Percentiles rank a stretch among this genome's conserved stretches.
These are phyloP conservation scores for Trifolium repens DNA, from an alignment of 306 rosid species.

Conservation along the genomic window DNA sequence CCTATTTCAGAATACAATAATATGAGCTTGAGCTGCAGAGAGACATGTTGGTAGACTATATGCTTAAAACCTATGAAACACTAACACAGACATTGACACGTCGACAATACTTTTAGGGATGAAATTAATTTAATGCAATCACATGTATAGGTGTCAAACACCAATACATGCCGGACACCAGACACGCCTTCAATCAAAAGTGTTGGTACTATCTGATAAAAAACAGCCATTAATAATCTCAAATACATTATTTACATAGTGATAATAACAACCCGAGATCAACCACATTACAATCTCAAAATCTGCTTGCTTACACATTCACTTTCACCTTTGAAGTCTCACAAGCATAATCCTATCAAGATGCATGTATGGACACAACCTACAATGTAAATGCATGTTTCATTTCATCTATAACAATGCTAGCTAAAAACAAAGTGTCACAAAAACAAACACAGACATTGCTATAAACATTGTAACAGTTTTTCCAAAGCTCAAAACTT, in stretches of 20 bases:
- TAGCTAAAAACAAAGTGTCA: conserved; percentile 1
- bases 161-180: neutral
- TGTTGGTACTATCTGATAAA: neutral
- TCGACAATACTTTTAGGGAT: neutral
- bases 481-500: conserved; percentile 11
- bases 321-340: neutral
- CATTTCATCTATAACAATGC: neutral
- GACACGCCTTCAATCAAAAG: neutral
- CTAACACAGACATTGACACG: neutral
- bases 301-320: neutral
- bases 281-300: conserved; percentile 19
- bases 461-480: neutral
- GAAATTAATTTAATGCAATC: neutral
- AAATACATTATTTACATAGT: neutral
- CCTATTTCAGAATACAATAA: conserved; percentile 12
- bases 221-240: too few species aligned
- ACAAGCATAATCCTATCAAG: neutral
- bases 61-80: neutral
- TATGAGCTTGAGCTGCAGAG: neutral
- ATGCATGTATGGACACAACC: conserved; percentile 4
- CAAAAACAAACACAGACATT: neutral
- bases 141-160: neutral
- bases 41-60: neutral
- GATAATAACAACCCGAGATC: neutral
- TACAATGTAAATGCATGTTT: neutral